phyloP scores from a whole-genome alignment of 208 protist genomes.

The Acanthamoeba castellanii region DNA sequence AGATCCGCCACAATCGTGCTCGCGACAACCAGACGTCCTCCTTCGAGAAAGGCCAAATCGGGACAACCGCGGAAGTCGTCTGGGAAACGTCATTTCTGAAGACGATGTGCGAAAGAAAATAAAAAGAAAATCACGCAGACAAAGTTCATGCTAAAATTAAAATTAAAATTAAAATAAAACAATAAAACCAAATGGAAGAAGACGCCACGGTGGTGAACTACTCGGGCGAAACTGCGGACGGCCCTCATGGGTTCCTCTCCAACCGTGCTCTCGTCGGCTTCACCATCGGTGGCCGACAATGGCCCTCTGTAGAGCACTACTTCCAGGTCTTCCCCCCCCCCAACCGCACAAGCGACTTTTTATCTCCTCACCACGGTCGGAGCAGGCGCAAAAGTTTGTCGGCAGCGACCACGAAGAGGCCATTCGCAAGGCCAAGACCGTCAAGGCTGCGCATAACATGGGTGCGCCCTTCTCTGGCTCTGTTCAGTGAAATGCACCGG shows the following conservation, averaged over 20 bases:
- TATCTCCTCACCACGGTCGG: neutral
- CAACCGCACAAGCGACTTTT: too few relatives aligned
- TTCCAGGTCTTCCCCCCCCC: too few relatives aligned
- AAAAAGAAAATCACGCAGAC: too few relatives aligned
- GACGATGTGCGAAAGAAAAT: too few relatives aligned
- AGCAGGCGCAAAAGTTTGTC: constrained; percentile 14
- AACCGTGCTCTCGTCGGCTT: constrained; percentile 15
- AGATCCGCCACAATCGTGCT: neutral
- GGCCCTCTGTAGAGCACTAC: constrained; percentile 48
- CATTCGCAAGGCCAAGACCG: constrained; percentile 36
- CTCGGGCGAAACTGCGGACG: constrained; percentile 7
- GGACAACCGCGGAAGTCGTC: neutral
- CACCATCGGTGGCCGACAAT: neutral
- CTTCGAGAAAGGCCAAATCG: neutral
- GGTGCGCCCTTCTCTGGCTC: neutral
- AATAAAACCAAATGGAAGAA: too few relatives aligned
- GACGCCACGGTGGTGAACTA: neutral
- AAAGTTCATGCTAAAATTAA: too few relatives aligned
- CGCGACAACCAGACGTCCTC: neutral
- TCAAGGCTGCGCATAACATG: constrained; percentile 23
- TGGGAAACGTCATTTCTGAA: neutral
- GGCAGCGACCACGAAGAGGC: constrained; percentile 33
- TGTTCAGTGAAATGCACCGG: neutral
- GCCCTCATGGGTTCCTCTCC: neutral
- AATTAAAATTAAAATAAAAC: too few relatives aligned